Conservation (phyloP, 1,284 basidiomycete species). For the Pascua guehoae region DNA sequence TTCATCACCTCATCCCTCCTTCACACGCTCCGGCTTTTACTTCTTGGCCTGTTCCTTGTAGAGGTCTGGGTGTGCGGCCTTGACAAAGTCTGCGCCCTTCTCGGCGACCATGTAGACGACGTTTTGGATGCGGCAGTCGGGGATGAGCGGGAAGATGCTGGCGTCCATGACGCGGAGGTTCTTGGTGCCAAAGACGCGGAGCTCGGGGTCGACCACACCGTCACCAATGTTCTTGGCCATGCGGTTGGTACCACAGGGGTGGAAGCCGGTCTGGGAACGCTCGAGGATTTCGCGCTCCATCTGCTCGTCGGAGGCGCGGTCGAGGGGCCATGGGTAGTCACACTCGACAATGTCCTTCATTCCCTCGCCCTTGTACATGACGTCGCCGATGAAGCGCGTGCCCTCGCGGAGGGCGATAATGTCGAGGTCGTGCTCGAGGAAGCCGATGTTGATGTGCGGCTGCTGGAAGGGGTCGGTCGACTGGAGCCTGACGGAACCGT, state of each 20-base stretch:
- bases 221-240: conserved; percentile 61
- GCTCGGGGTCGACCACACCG: conserved; percentile 62
- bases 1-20: no score
- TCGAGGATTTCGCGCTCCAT: conserved; percentile 41
- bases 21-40: no score
- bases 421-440: conserved; percentile 49
- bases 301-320: conserved; percentile 14
- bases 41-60: conserved; percentile 3
- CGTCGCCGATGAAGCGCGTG: conserved; percentile 12
- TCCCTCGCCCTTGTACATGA: conserved; percentile 26
- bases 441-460: conserved; percentile 62
- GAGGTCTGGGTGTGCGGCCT: conserved; percentile 25
- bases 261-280: conserved; percentile 51
- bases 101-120: conserved; percentile 63
- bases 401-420: conserved; percentile 32
- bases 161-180: conserved; percentile 53
- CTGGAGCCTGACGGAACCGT: conserved; percentile 51
- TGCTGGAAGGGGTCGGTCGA: conserved; percentile 57
- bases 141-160: conserved; percentile 51
- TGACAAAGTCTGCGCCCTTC: conserved; percentile 62
- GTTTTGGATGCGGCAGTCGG: conserved; percentile 44
- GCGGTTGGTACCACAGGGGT: conserved; percentile 60
- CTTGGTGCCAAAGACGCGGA: conserved; percentile 60
- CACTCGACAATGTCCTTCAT: conserved; percentile 25
- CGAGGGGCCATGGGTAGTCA: conserved; percentile 22